Base-by-base conservation (phyloP, 805 yeast species). In the Kockiozyma suomiensis region DNA sequence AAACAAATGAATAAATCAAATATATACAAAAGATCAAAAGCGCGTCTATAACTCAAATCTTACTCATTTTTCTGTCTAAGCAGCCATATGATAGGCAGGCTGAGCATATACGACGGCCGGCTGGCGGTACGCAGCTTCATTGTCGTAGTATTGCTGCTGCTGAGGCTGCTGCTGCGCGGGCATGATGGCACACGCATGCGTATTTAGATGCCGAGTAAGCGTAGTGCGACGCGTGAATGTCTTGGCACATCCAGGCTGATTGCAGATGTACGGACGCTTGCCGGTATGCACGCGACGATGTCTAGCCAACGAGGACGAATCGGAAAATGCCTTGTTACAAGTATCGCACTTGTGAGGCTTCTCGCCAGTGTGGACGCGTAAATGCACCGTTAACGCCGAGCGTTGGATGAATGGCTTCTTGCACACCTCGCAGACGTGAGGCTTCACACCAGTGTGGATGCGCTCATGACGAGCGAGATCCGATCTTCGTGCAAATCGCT, bases 401-500 rank as follows among this genome's bases (percentile, higher is more conserved):
- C 96, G 92, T 69, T 96, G 81, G 67, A 88, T 86, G 76, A 90
- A 90, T 55, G 82, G 84, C 71, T 90, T 89, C 49, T 82, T 80
- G 72, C 97, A 90, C 17, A 85, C 79, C 1, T 62, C 45, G 73
- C 76, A 74, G 79, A 80, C 62, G 57, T 75, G 75, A 2, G 77
- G 78, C 53, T 73, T 66, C 38, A 70, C 68, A 0, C 76, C 78
- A 1, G 75, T 61, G 58, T 90, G 97, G 45, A 88, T 79, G 69
- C 84, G 83, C 64, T 82, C 81, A 72, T 90, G 97, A 62, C 97
- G 78, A 4, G 87, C 84, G 84, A 90, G 84, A 70, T 90, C 92
- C 42, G 90, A 84, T 69, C 89, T 82, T 21, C 92, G 91, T 17
- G 86, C 83, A 70, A 90, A 90, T 3, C 81, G 69, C 68, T 86